phyloP scores from a whole-genome alignment of 1,284 basidiomycete species.

The Neotropicomus parvogracilis region DNA sequence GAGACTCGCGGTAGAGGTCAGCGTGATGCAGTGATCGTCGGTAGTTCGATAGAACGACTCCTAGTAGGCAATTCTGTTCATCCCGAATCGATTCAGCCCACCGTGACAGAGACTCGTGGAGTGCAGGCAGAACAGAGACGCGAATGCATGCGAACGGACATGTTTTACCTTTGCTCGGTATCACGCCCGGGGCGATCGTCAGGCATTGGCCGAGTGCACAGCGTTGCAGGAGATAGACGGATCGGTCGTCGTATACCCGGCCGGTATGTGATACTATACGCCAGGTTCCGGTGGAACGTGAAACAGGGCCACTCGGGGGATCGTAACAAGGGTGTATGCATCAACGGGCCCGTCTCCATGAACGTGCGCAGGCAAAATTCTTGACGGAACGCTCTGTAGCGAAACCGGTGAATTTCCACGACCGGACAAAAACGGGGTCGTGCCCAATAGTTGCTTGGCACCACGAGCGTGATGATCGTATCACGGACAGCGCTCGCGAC shows the following conservation, averaged over 20 bases:
- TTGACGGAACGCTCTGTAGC: constrained; percentile 2
- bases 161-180: constrained; percentile 20
- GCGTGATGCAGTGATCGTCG: constrained; percentile 7
- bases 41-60: constrained; percentile 3
- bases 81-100: constrained; percentile 20
- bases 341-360: constrained; percentile 16
- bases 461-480: constrained; percentile 12
- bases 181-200: constrained; percentile 6
- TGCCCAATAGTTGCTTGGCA: constrained; percentile 13
- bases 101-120: neutral
- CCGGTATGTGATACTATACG: constrained; percentile 4
- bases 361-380: constrained; percentile 11
- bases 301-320: neutral
- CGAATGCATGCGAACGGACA: no score
- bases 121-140: neutral
- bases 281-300: neutral
- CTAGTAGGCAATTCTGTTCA: constrained; percentile 1
- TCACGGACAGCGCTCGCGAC: constrained; percentile 16
- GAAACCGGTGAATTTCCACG: neutral
- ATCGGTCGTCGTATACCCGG: neutral
- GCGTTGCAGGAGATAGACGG: neutral
- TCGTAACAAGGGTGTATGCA: neutral
- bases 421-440: neutral
- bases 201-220: neutral
- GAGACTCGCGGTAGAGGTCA: neutral